Percentiles rank a stretch among this genome's conserved stretches.
Conservation (phyloP, 495 filamentous ascomycete genomes). For the Mycothermus thermophilus region DNA sequence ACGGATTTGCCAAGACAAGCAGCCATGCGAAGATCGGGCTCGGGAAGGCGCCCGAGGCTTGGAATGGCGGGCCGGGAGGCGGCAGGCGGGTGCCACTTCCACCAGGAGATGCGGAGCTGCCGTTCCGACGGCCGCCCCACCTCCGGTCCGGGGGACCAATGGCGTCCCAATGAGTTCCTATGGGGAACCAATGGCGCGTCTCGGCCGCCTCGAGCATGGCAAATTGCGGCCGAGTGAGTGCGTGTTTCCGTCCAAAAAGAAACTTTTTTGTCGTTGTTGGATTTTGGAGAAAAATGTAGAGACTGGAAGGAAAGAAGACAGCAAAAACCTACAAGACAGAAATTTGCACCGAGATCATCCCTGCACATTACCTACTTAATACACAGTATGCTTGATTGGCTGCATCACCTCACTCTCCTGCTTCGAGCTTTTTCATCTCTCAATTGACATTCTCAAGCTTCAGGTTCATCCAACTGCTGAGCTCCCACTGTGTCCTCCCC, state of each 20-base stretch:
- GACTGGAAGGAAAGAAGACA: no score
- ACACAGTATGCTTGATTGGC: no score
- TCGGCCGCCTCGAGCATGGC: not conserved
- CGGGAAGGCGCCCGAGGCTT: constrained; percentile 12
- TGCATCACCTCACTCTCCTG: no score
- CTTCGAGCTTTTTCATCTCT: no score
- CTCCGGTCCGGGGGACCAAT: constrained; percentile 6
- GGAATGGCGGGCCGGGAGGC: constrained; percentile 25
- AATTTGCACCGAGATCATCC: no score
- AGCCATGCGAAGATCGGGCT: not conserved
- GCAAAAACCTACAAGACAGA: no score
- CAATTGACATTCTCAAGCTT: no score
- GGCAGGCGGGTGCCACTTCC: constrained; percentile 19
- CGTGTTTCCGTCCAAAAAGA: not conserved
- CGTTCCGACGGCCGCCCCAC: constrained; percentile 17
- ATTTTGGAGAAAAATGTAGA: not conserved
- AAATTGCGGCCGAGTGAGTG: not conserved
- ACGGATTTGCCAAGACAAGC: not conserved
- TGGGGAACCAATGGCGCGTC: constrained; percentile 8
- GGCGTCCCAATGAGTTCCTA: not conserved
- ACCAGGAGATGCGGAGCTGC: constrained; percentile 25
- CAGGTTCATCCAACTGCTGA: no score
- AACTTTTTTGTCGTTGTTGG: not conserved
- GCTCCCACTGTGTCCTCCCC: no score
- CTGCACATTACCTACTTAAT: no score